Percentiles rank a stretch among this genome's conserved stretches.
phyloP scores from a whole-genome alignment of 2,329 filamentous ascomycete species.

The Penicillium sp. region DNA sequence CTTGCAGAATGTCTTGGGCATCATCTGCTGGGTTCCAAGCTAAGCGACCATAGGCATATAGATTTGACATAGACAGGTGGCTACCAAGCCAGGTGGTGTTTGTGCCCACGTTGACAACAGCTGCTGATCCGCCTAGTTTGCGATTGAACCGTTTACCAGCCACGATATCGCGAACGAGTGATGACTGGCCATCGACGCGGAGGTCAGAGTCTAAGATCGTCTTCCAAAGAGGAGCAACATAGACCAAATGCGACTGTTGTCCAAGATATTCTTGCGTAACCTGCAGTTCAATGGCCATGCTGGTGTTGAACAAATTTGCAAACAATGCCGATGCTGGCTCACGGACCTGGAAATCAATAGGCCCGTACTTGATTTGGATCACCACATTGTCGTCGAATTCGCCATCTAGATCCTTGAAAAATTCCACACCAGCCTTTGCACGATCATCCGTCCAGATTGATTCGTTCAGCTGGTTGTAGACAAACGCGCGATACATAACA shows the following conservation, averaged over 20 bases:
- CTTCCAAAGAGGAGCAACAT: conserved; percentile 68
- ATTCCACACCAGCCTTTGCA: conserved; percentile 68
- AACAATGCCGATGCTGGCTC: conserved; percentile 68
- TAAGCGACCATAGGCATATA: conserved; percentile 67
- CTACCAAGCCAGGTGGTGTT: conserved; percentile 69
- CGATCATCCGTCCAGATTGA: conserved; percentile 65
- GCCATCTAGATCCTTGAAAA: conserved; percentile 63
- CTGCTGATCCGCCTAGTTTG: conserved; percentile 61
- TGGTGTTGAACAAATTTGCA: conserved; percentile 50
- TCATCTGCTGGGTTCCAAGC: conserved; percentile 62
- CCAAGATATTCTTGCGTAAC: conserved; percentile 70
- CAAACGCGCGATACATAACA: conserved; percentile 71
- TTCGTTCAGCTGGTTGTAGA: conserved; percentile 63
- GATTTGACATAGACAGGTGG: conserved; percentile 68
- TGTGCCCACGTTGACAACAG: conserved; percentile 66
- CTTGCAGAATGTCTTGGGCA: conserved; percentile 54
- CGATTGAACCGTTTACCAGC: conserved; percentile 60
- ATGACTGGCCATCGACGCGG: conserved; percentile 57
- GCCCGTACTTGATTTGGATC: conserved; percentile 71
- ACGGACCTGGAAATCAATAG: conserved; percentile 72
- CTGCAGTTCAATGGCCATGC: conserved; percentile 62
- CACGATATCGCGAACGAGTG: conserved; percentile 60
- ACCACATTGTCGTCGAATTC: conserved; percentile 70
- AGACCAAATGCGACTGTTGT: conserved; percentile 68
- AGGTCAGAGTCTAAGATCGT: conserved; percentile 67